These are phyloP conservation scores for Marchantia polymorpha DNA, from an alignment of 225 moss, liverwort and hornwort genomes.

Conservation along the genomic window DNA sequence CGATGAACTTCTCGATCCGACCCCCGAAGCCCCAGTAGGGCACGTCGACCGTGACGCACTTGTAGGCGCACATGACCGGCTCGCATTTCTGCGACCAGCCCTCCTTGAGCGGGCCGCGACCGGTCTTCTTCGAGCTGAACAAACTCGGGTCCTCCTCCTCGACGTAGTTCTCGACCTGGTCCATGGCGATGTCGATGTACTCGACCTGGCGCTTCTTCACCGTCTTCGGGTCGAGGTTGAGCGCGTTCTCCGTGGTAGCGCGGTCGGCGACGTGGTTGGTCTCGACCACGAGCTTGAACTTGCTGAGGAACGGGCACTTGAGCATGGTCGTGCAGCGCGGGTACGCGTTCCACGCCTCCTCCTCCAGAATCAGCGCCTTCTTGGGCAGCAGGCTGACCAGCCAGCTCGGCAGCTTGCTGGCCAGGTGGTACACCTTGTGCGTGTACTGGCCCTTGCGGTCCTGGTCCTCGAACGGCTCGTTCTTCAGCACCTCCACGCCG, in stretches of 20 bases:
- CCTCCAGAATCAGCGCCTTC: slow-evolving; percentile 94
- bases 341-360: slow-evolving; percentile 99
- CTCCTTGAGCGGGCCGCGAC: slow-evolving; percentile 81
- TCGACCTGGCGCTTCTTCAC: slow-evolving; percentile 97
- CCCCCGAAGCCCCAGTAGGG: slow-evolving; percentile 96
- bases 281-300: slow-evolving; percentile 76
- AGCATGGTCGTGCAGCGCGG: slow-evolving; percentile 88
- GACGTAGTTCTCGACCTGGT: slow-evolving; percentile 86
- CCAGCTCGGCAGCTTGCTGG: slow-evolving; percentile 98
- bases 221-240: slow-evolving; percentile 76
- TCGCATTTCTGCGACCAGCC: slow-evolving; percentile 86
- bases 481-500: slow-evolving; percentile 92
- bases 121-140: slow-evolving; percentile 69
- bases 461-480: slow-evolving; percentile 83
- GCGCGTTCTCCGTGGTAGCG: slow-evolving; percentile 72
- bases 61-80: slow-evolving; percentile 99
- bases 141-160: slow-evolving; percentile 80
- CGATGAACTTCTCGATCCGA: slow-evolving; percentile 82
- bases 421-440: slow-evolving; percentile 95
- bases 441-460: slow-evolving; percentile 96
- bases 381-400: slow-evolving; percentile 93
- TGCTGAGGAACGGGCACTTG: slow-evolving; percentile 80
- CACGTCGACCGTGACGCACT: slow-evolving; percentile 96
- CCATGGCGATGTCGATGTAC: slow-evolving; percentile 96
- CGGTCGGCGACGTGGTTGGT: slow-evolving; percentile 79